phyloP scores from a whole-genome alignment of 2,329 filamentous ascomycete genomes.

The Ophiostoma ulmi region DNA sequence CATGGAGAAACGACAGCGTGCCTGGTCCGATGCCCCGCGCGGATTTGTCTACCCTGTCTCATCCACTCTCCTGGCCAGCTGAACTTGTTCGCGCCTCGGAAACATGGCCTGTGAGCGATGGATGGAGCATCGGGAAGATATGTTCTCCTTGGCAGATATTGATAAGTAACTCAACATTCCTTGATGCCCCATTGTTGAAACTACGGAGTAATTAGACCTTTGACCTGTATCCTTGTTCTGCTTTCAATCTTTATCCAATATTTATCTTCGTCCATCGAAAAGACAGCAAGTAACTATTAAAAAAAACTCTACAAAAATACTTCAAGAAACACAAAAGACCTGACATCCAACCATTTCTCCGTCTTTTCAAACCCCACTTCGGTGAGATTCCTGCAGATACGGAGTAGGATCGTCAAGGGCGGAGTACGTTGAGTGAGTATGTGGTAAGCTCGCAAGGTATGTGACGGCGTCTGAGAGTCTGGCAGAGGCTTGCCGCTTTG shows the following conservation, averaged over 20 bases:
- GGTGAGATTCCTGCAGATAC: constrained; percentile 8
- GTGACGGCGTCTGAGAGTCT: neutral
- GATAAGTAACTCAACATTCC: neutral
- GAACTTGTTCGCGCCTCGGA: constrained; percentile 11
- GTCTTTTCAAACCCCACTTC: neutral
- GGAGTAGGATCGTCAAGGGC: constrained; percentile 3
- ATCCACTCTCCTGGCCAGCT: neutral
- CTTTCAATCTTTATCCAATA: neutral
- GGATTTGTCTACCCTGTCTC: neutral
- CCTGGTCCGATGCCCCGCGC: constrained; percentile 1
- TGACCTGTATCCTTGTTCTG: neutral
- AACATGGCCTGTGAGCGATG: neutral
- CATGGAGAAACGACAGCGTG: neutral
- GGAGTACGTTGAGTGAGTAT: neutral
- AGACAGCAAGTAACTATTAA: neutral
- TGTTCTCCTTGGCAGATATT: neutral
- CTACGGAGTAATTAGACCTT: too few relatives aligned
- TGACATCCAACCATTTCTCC: neutral
- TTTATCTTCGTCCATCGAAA: neutral
- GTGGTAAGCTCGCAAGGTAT: neutral
- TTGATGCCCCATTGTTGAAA: neutral
- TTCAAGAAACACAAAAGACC: neutral
- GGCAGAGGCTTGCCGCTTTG: constrained; percentile 1
- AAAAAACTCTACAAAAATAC: neutral
- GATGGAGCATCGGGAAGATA: neutral